Base-by-base conservation (phyloP, 257 asterid genomes). In the Prunella vulgaris region DNA sequence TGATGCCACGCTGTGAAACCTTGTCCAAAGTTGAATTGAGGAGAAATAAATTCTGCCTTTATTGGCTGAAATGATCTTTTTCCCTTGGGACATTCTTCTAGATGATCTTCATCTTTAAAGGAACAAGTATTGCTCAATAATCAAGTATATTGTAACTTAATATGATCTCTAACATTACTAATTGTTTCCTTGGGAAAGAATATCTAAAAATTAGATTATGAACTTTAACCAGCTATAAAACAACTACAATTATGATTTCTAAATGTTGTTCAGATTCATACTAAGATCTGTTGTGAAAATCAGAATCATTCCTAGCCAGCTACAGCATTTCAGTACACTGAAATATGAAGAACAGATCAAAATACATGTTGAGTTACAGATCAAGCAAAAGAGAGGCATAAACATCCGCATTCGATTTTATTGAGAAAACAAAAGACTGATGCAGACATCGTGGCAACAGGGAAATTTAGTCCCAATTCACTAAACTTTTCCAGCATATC, bases 381-480 rank as follows among this genome's bases (percentile, higher is more conserved):
- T 0, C 18, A 42, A 42, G 51, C 51, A 3, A 35, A n/a, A 35
- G 12, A 35, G 42, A 35, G 42, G 8, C 15, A 46, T 46, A 46
- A 42, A 42, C 9, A 48, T 14, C 64, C 21, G 53, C 56, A 60
- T 37, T 63, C 30, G 58, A 56, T 75, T 74, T 79, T 75, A 75
- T 71, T 67, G 48, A 62, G 74, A 7, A 46, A 1, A 63, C 24
- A 33, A 21, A 35, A 58, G 66, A 57, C 52, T 63, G 66, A 76
- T 22, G 54, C 60, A 3, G 66, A 37, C n/a, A 35, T 42, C 38
- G 7, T 35, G n/a, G 68, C 64, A 37, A 32, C 52, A 61, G 58
- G 54, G 44, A 21, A 46, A 14, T 42, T 5, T 10, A 30, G 49
- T 35, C 48, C 68, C 56, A 30, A 18, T 57, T 56, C 53, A 48